These are phyloP conservation scores for Aureobasidium melanogenum DNA, from an alignment of 2,329 filamentous ascomycete genomes.

Conservation along the genomic window DNA sequence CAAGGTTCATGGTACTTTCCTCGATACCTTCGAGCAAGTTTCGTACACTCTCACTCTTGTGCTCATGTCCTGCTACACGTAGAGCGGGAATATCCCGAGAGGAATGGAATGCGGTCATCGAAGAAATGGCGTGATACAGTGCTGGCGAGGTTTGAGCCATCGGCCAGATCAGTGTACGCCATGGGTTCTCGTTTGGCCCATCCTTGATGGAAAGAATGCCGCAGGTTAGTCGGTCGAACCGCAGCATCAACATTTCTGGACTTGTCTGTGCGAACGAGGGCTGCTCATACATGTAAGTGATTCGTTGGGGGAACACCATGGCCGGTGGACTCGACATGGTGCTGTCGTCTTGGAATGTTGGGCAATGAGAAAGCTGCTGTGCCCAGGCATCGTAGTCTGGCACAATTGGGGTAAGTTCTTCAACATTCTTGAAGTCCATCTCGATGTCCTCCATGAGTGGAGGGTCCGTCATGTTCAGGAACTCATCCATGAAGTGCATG, in stretches of 20 bases:
- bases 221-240: constrained; percentile 59
- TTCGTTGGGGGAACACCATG: constrained; percentile 4
- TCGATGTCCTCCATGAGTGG: neutral
- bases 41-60: constrained; percentile 57
- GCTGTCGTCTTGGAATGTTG: neutral
- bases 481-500: constrained; percentile 10
- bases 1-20: constrained; percentile 50
- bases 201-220: constrained; percentile 64
- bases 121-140: constrained; percentile 58
- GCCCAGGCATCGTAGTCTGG: constrained; percentile 12
- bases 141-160: constrained; percentile 55
- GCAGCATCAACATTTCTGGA: constrained; percentile 52
- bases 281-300: constrained; percentile 21
- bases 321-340: neutral
- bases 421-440: constrained; percentile 13
- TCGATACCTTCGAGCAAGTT: constrained; percentile 49
- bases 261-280: constrained; percentile 27
- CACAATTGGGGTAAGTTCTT: constrained; percentile 13
- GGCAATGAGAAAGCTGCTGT: neutral
- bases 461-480: constrained; percentile 4
- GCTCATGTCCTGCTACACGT: constrained; percentile 55
- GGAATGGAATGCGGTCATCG: constrained; percentile 61
- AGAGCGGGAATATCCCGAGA: constrained; percentile 49
- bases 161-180: constrained; percentile 63
- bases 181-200: constrained; percentile 60